Base-by-base conservation (phyloP, 345 rosid genomes). In the Aegle marmelos region DNA sequence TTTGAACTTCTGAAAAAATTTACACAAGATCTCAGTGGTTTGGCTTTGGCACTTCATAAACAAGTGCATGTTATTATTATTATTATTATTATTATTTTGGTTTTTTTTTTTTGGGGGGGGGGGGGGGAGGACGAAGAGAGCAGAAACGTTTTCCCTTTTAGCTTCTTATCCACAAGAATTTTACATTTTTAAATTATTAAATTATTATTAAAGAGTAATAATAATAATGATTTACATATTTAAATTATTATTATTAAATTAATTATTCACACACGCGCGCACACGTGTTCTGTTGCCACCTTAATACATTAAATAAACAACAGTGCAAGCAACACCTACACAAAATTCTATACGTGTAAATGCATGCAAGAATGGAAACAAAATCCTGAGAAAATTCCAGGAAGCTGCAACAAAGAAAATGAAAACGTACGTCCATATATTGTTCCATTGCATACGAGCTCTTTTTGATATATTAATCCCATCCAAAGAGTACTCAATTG, bases 341-440 rank as follows among this genome's bases (percentile, higher is more conserved):
- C 41, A 73, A 16, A 16, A 0, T 41, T 67, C n/a, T 34, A 79
- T 86, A 81, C 85, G 86, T 85, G 85, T 74, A 64, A 24, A 58
- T 33, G 60, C 91, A 79, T 72, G 82, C 85, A 86, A 72, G 78
- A 65, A 81, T 66, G 78, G 39, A 65, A 80, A 82, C 85, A 85
- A 82, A 50, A 8, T 9, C 16, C 22, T 4, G 61, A 19, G 93
- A 87, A 90, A 83, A 85, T 90, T 90, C 91, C 80, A 6, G 78
- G 93, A 90, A 90, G 80, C 80, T 87, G 79, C 89, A 14, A 53
- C 57, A 53, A 53, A 53, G 22, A 17, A 53, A 17, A 53, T 16
- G 57, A 53, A 17, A 53, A 53, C 4, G 50, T 13, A 45, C 50
- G 50, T 16, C 62, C 59, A 41, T 2, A 25, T 7, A 5, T 5